A percentile compares a stretch with the other conserved stretches of the same genome.
phyloP scores from a whole-genome alignment of 805 yeast species.

The Teunomyces barrocoloradensis region DNA sequence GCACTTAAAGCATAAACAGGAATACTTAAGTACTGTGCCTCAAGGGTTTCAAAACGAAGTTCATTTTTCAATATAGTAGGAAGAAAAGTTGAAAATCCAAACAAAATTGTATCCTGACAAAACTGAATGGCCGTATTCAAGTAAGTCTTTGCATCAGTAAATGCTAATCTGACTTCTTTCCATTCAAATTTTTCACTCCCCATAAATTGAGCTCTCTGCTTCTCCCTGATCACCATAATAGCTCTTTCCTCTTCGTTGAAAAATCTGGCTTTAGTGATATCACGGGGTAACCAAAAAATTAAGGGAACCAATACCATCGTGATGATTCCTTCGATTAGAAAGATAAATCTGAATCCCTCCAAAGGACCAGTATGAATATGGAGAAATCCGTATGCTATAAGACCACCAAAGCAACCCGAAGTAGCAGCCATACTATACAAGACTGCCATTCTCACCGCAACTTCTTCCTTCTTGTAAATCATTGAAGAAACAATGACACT shows the following conservation, averaged over 20 bases:
- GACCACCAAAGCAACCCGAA: constrained; percentile 57
- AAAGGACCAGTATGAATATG: constrained; percentile 24
- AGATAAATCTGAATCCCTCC: constrained; percentile 52
- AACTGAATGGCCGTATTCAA: constrained; percentile 39
- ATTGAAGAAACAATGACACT: constrained; percentile 42
- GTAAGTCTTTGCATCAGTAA: constrained; percentile 35
- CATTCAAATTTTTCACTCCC: constrained; percentile 30
- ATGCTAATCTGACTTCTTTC: constrained; percentile 29
- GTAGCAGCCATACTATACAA: constrained; percentile 53
- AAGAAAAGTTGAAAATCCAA: constrained; percentile 42
- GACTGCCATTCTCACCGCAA: constrained; percentile 20
- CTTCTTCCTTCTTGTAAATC: constrained; percentile 15
- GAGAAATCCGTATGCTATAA: constrained; percentile 45
- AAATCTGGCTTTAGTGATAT: constrained; percentile 38
- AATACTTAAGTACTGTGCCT: constrained; percentile 40
- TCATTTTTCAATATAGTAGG: constrained; percentile 36
- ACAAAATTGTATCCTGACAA: constrained; percentile 41
- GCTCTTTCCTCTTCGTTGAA: constrained; percentile 36
- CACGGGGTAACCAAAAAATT: constrained; percentile 41
- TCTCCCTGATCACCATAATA: constrained; percentile 31
- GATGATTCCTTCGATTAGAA: constrained; percentile 47
- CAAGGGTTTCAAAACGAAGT: constrained; percentile 22
- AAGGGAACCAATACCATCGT: constrained; percentile 37
- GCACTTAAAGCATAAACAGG: constrained; percentile 39
- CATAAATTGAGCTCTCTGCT: constrained; percentile 31